These are phyloP conservation scores for Quercus lobata DNA, from an alignment of 331 rosid genomes.

Conservation along the genomic window DNA sequence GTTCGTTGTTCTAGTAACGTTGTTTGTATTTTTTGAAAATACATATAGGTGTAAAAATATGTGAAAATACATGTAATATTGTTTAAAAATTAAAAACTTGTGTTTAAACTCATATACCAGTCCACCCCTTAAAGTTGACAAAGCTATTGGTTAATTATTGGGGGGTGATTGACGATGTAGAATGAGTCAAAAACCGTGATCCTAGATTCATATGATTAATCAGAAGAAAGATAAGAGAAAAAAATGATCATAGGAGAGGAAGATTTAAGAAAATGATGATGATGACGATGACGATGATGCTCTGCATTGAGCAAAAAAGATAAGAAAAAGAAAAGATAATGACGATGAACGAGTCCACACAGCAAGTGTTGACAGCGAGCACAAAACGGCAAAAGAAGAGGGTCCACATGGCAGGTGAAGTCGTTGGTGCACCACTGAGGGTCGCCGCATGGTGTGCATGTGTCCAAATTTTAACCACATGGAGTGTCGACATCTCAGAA, in stretches of 20 bases:
- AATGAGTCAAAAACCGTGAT: not conserved
- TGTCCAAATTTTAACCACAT: not conserved
- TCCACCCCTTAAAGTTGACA: too few relatives aligned
- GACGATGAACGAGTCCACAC: not conserved
- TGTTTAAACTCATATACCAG: fast-evolving
- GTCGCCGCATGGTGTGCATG: constrained; percentile 30
- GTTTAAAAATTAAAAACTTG: fast-evolving
- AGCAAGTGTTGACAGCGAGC: not conserved
- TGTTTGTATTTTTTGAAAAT: too few relatives aligned
- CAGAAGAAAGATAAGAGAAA: not conserved
- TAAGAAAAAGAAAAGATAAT: not conserved
- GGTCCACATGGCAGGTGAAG: constrained; percentile 5
- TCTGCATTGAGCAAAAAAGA: too few relatives aligned
- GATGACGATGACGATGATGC: not conserved
- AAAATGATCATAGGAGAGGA: not conserved
- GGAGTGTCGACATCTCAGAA: constrained; percentile 1
- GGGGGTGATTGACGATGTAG: not conserved
- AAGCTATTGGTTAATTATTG: too few relatives aligned
- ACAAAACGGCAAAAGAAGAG: not conserved
- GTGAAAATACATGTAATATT: fast-evolving
- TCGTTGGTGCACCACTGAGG: constrained; percentile 12
- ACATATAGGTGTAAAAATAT: fast-evolving
- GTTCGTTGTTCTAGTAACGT: too few relatives aligned
- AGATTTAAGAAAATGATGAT: not conserved
- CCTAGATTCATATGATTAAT: not conserved